Conservation (phyloP, 345 rosid genomes). For the Diplotaxis tenuifolia region DNA sequence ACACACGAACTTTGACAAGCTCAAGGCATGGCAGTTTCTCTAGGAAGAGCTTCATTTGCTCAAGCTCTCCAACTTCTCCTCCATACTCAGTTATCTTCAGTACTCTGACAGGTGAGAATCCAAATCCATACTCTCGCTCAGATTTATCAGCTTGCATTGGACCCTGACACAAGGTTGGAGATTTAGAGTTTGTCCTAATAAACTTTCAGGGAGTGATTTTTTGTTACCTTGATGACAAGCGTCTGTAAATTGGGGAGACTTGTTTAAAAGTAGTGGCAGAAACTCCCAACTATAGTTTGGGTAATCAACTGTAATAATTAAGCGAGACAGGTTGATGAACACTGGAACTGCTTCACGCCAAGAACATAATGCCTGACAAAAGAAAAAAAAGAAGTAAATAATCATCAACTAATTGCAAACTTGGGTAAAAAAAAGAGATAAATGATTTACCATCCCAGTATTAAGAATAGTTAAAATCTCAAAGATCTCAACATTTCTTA, state of each 20-base stretch:
- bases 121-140: not conserved
- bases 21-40: not conserved
- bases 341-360: not conserved
- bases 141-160: not conserved
- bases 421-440: too few relatives aligned
- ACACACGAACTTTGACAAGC: slow-evolving; percentile 1
- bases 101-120: not conserved
- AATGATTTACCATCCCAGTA: not conserved
- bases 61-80: not conserved
- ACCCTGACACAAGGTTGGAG: not conserved
- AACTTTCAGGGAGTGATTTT: not conserved
- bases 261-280: not conserved
- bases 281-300: not conserved
- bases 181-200: not conserved
- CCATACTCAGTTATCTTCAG: slow-evolving; percentile 2
- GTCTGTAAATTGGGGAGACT: not conserved
- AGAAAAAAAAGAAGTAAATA: not conserved
- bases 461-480: not conserved
- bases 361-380: not conserved
- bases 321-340: not conserved
- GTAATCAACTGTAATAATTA: not conserved
- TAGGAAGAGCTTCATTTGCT: not conserved
- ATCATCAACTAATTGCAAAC: not conserved
- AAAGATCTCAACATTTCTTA: slow-evolving; percentile 15
- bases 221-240: not conserved